Evolutionary conservation across 306 rosid species (phyloP).

Genomic region (Vigna angularis): DNA sequence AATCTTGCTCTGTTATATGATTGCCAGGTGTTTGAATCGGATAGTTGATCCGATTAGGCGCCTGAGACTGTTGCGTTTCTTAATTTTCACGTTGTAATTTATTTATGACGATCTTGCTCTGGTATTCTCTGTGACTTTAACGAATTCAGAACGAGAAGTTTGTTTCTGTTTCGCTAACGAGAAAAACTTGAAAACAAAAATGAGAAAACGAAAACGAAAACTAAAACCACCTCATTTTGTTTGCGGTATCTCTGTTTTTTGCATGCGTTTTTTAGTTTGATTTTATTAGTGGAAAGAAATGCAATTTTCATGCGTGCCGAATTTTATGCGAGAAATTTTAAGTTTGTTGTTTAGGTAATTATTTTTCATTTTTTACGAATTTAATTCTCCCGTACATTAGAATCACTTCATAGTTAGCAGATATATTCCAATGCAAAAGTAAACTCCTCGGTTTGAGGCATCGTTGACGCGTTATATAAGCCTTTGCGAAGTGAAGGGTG

Average conservation of each 20-base stretch:
- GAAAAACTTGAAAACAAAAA: neutral
- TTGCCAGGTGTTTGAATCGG: constrained; percentile 7
- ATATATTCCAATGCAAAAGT: neutral
- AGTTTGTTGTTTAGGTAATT: neutral
- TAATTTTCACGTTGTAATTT: neutral
- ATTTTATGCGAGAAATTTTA: neutral
- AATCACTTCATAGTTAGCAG: neutral
- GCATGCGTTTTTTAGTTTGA: neutral
- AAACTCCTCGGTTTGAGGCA: neutral
- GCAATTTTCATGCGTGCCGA: constrained; percentile 2
- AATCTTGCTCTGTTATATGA: neutral
- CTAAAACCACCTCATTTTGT: constrained; percentile 35
- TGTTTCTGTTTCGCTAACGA: constrained; percentile 18
- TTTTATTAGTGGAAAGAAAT: neutral
- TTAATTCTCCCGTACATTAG: neutral
- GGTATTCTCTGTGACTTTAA: neutral
- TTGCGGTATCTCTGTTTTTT: constrained; percentile 18
- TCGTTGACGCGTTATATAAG: neutral
- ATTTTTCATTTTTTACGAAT: neutral
- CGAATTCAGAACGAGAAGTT: neutral
- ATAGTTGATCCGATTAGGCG: constrained; percentile 32
- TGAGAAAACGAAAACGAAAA: neutral
- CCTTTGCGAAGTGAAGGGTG: constrained; percentile 3
- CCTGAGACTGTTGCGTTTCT: constrained; percentile 19
- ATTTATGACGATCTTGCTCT: neutral